These are phyloP conservation scores for Trichoderma semiorbis DNA, from an alignment of 2,329 filamentous ascomycete species.

Conservation along the genomic window DNA sequence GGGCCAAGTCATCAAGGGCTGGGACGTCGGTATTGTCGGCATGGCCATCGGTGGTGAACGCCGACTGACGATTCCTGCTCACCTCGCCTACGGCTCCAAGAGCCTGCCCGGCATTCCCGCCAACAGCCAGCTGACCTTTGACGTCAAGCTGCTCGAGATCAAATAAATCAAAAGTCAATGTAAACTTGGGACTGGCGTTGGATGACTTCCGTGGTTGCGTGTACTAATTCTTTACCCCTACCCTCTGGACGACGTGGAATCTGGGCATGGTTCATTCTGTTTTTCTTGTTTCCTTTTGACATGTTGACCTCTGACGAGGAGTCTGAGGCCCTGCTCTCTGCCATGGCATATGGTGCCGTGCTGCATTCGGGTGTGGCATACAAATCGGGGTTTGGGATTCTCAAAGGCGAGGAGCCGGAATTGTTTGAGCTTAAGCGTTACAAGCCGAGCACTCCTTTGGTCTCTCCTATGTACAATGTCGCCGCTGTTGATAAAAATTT, in stretches of 20 bases:
- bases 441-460: conserved; percentile 34
- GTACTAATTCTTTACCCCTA: conserved; percentile 14
- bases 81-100: conserved; percentile 86
- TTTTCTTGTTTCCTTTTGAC: conserved; percentile 22
- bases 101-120: conserved; percentile 77
- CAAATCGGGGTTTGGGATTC: conserved; percentile 15
- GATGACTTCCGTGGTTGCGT: conserved; percentile 16
- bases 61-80: conserved; percentile 81
- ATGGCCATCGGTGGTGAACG: conserved; percentile 94
- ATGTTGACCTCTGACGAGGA: conserved; percentile 38
- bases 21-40: conserved; percentile 91
- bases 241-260: not conserved
- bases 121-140: conserved; percentile 90
- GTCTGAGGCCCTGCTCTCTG: conserved; percentile 43
- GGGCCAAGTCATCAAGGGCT: conserved; percentile 97
- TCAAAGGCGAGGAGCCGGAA: conserved; percentile 43
- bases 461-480: conserved; percentile 9
- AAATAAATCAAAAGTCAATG: conserved; percentile 53
- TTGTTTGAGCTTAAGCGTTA: conserved; percentile 50
- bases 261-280: conserved; percentile 19
- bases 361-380: not conserved
- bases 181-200: conserved; percentile 15
- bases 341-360: not conserved
- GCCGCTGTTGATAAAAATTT: not conserved
- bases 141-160: conserved; percentile 81